Evolutionary conservation across 2,329 filamentous ascomycete species (phyloP).

Genomic region (Bipolaris zeicola): DNA sequence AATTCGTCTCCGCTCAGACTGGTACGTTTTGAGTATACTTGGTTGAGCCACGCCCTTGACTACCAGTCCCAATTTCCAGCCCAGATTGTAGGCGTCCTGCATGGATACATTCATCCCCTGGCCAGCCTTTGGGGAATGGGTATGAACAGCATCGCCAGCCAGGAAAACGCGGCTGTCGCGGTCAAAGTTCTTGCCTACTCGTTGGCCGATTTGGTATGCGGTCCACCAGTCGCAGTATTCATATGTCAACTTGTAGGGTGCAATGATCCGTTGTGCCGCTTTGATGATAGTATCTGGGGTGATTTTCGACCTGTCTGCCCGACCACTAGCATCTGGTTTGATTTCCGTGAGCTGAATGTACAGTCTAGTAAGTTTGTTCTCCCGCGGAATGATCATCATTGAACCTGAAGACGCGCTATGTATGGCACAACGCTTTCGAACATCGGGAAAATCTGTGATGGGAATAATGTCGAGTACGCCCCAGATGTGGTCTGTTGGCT

Average conservation of each 20-base stretch:
- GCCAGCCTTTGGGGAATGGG: constrained; percentile 66
- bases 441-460: constrained; percentile 64
- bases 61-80: constrained; percentile 62
- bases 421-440: constrained; percentile 63
- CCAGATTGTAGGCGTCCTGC: constrained; percentile 67
- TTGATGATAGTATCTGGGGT: constrained; percentile 67
- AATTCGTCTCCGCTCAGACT: constrained; percentile 61
- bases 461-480: constrained; percentile 60
- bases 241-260: constrained; percentile 70
- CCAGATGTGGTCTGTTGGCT: constrained; percentile 61
- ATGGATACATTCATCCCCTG: constrained; percentile 76
- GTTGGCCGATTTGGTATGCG: constrained; percentile 70
- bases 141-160: constrained; percentile 69
- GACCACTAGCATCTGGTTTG: constrained; percentile 52
- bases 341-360: constrained; percentile 67
- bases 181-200: constrained; percentile 64
- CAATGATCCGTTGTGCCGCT: constrained; percentile 67
- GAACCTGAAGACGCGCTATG: constrained; percentile 62
- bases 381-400: constrained; percentile 69
- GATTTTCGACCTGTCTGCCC: constrained; percentile 65
- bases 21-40: constrained; percentile 58
- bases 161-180: constrained; percentile 67
- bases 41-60: constrained; percentile 51
- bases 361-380: constrained; percentile 66
- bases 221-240: constrained; percentile 71